These are phyloP conservation scores for Verticillium nonalfalfae DNA, from an alignment of 2,329 filamentous ascomycete species.

Conservation along the genomic window DNA sequence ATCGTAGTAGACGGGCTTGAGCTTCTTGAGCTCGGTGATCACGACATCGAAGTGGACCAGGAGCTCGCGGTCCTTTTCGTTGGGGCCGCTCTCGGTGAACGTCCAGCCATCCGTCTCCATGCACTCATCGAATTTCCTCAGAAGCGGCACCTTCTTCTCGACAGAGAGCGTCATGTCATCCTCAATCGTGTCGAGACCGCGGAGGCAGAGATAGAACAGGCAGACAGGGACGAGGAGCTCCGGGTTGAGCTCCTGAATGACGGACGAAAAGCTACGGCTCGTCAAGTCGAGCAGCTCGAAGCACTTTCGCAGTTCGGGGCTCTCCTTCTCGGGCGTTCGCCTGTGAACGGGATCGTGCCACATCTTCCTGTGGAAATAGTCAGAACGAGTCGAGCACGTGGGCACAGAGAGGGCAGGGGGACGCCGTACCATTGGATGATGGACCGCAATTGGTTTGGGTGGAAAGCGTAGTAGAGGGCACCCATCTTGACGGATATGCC, in stretches of 20 bases:
- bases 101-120: conserved; percentile 86
- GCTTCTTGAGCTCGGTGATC: conserved; percentile 76
- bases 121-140: conserved; percentile 74
- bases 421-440: conserved; percentile 77
- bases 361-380: conserved; percentile 63
- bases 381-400: neutral
- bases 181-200: conserved; percentile 95
- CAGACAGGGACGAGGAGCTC: conserved; percentile 85
- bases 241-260: conserved; percentile 93
- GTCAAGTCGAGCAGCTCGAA: conserved; percentile 83
- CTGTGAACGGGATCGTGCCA: conserved; percentile 94
- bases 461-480: conserved; percentile 65
- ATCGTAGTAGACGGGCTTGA: conserved; percentile 75
- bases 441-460: conserved; percentile 70
- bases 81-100: conserved; percentile 75
- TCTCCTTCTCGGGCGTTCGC: conserved; percentile 71
- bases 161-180: conserved; percentile 93
- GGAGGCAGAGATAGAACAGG: conserved; percentile 88
- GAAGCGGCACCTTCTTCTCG: conserved; percentile 74
- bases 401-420: neutral
- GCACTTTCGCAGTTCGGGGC: conserved; percentile 68
- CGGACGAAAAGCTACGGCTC: conserved; percentile 85
- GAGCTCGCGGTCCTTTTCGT: conserved; percentile 91
- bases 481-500: conserved; percentile 41
- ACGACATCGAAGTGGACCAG: conserved; percentile 89